These are phyloP conservation scores for Phytophthora sp. DNA, from an alignment of 352 stramenopile species.

Conservation along the genomic window DNA sequence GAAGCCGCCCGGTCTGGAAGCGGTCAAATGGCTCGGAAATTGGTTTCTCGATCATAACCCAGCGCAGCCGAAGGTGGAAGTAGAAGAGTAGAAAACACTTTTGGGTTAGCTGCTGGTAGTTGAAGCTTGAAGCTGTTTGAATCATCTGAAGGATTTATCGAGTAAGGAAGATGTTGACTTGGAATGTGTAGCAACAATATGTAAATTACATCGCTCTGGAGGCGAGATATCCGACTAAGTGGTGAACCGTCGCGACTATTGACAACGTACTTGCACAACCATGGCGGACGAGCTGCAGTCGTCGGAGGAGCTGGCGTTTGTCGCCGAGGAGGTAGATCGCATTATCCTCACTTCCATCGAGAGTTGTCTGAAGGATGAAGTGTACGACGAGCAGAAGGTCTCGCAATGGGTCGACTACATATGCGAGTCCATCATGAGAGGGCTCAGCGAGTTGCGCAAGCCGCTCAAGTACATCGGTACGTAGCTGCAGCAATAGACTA, in stretches of 20 bases:
- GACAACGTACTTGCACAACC: neutral
- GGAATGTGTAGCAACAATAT: neutral
- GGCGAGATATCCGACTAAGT: neutral
- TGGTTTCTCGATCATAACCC: conserved; percentile 90
- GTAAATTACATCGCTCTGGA: neutral
- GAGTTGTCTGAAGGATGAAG: conserved; percentile 83
- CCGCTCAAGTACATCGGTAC: conserved; percentile 93
- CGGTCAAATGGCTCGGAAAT: conserved; percentile 81
- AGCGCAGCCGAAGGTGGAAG: conserved; percentile 76
- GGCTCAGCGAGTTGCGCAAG: conserved; percentile 87
- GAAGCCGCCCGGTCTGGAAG: conserved; percentile 76
- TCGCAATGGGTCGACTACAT: conserved; percentile 92
- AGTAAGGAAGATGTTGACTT: neutral
- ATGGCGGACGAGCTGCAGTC: conserved; percentile 90
- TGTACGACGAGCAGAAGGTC: conserved; percentile 88
- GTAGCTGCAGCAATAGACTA: neutral
- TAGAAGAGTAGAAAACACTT: conserved; percentile 32
- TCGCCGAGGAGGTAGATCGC: conserved; percentile 91
- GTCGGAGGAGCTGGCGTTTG: conserved; percentile 90
- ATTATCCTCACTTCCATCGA: conserved; percentile 87
- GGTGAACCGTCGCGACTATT: conserved; percentile 45
- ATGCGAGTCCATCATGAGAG: conserved; percentile 89
- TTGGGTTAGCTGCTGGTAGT: neutral
- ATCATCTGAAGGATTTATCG: neutral
- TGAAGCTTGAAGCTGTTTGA: neutral